Evolutionary conservation across 345 rosid species (phyloP).

Genomic region (Aquilaria malaccensis): DNA sequence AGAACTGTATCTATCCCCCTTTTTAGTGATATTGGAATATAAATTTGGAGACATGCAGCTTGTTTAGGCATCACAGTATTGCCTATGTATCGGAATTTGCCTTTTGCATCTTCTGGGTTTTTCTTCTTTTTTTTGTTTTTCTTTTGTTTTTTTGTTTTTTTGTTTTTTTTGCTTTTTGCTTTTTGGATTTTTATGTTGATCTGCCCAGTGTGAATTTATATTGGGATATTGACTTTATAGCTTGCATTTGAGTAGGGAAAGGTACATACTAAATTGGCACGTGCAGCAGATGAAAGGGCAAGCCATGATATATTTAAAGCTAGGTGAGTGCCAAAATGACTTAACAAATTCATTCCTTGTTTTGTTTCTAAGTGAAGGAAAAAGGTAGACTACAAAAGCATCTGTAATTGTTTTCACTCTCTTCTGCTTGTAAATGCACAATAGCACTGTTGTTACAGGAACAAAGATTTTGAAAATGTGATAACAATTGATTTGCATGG

Average conservation of each 20-base stretch:
- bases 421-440: conserved; percentile 6
- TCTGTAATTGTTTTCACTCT: not conserved
- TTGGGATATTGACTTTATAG: conserved; percentile 12
- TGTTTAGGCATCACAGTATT: too few relatives aligned
- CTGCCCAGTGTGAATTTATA: not conserved
- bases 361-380: too few relatives aligned
- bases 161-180: too few relatives aligned
- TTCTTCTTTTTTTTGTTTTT: too few relatives aligned
- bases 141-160: too few relatives aligned
- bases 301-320: conserved; percentile 78
- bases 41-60: too few relatives aligned
- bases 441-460: conserved; percentile 42
- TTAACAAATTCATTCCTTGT: not conserved
- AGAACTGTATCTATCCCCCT: too few relatives aligned
- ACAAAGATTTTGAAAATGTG: conserved; percentile 68
- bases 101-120: too few relatives aligned
- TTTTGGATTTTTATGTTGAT: not conserved
- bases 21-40: too few relatives aligned
- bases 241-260: conserved; percentile 45
- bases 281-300: conserved; percentile 76
- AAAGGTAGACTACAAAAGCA: too few relatives aligned
- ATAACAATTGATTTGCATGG: conserved; percentile 94
- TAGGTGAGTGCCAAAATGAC: conserved; percentile 39
- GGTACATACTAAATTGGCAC: conserved; percentile 44
- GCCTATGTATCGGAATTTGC: too few relatives aligned